Evolutionary conservation across 2,329 filamentous ascomycete species (phyloP).

Genomic region (Parafenestella ontariensis): DNA sequence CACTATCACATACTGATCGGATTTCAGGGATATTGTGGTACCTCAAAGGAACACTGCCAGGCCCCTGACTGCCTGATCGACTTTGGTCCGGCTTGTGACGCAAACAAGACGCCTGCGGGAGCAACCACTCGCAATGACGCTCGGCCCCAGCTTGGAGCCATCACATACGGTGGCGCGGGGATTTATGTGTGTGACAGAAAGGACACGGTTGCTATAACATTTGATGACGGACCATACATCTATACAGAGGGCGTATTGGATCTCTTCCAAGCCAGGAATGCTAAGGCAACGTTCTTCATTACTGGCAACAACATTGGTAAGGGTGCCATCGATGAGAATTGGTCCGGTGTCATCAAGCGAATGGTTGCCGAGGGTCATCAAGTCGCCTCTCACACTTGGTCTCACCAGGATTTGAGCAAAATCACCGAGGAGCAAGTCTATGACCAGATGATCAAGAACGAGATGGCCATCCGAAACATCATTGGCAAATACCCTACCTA

Average conservation of each 20-base stretch:
- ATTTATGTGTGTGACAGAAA: conserved; percentile 61
- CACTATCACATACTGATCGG: conserved; percentile 9
- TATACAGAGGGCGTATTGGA: conserved; percentile 69
- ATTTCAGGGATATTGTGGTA: conserved; percentile 60
- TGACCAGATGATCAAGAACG: conserved; percentile 60
- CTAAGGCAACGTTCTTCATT: conserved; percentile 74
- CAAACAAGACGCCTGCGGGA: conserved; percentile 62
- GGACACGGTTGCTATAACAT: conserved; percentile 70
- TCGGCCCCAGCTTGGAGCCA: conserved; percentile 60
- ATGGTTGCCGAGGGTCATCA: conserved; percentile 65
- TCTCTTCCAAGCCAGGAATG: conserved; percentile 63
- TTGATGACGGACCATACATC: conserved; percentile 69
- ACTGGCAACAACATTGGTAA: conserved; percentile 65
- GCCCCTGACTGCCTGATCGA: conserved; percentile 68
- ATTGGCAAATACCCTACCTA: conserved; percentile 64
- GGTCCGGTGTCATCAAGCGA: conserved; percentile 60
- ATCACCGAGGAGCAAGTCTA: conserved; percentile 53
- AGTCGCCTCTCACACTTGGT: conserved; percentile 66
- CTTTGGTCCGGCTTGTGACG: conserved; percentile 67
- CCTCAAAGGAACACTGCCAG: conserved; percentile 61
- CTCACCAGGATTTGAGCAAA: conserved; percentile 57
- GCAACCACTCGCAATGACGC: conserved; percentile 60
- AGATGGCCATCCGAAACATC: conserved; percentile 63
- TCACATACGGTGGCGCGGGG: conserved; percentile 64
- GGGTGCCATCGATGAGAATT: conserved; percentile 63